Percentiles rank a stretch among this genome's conserved stretches.
phyloP scores from a whole-genome alignment of 257 asterid species.

The Ehretia macrophylla region DNA sequence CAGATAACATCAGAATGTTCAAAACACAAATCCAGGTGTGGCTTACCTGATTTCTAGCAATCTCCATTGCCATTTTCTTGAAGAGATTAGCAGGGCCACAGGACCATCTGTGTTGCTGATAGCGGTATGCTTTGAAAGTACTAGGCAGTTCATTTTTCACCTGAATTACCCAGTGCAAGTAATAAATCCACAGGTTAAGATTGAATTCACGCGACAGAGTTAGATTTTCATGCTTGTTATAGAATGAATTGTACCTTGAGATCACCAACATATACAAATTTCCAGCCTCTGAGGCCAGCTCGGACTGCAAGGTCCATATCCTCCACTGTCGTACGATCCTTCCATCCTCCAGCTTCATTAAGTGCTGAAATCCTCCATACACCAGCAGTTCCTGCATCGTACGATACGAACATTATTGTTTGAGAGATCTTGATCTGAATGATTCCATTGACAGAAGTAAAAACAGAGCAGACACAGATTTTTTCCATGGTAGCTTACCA shows the following conservation, averaged over 20 bases:
- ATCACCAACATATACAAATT: conserved; percentile 49
- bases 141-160: conserved; percentile 50
- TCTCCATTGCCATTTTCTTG: conserved; percentile 44
- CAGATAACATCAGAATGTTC: neutral
- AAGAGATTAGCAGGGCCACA: conserved; percentile 55
- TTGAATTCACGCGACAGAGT: no score
- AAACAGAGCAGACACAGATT: neutral
- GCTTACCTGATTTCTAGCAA: conserved; percentile 32
- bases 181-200: neutral
- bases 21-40: neutral
- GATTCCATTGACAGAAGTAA: no score
- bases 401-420: neutral
- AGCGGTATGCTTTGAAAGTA: conserved; percentile 43
- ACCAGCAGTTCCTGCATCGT: conserved; percentile 49
- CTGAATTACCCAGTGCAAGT: conserved; percentile 7
- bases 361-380: conserved; percentile 61
- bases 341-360: conserved; percentile 65
- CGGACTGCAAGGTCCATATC: conserved; percentile 69
- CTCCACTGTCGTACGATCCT: conserved; percentile 62
- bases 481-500: conserved; percentile 30
- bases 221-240: neutral
- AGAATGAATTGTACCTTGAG: conserved; percentile 17
- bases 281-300: conserved; percentile 68
- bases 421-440: conserved; percentile 2
- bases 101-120: conserved; percentile 52